A percentile compares a stretch with the other conserved stretches of the same genome.
phyloP scores from a whole-genome alignment of 2,329 filamentous ascomycete genomes.

The Lojkania enalia region DNA sequence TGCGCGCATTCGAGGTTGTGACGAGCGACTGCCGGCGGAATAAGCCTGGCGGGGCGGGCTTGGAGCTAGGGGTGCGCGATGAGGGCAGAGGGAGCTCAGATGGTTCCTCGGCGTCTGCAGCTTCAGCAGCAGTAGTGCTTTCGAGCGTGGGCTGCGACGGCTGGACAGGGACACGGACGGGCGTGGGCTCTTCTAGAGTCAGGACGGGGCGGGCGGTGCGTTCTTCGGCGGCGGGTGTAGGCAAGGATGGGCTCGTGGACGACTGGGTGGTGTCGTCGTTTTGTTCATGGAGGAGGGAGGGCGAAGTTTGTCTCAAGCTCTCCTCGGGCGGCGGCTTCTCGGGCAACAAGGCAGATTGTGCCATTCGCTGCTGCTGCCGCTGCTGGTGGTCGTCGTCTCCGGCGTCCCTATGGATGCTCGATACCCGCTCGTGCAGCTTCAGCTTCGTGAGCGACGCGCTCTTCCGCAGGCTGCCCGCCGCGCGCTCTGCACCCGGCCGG shows the following conservation, averaged over 20 bases:
- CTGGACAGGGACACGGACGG: constrained; percentile 28
- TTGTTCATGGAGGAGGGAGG: background rate
- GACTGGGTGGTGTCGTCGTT: background rate
- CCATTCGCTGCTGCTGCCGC: constrained; percentile 21
- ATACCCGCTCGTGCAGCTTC: constrained; percentile 25
- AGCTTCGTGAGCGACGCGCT: constrained; percentile 39
- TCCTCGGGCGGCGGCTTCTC: constrained; percentile 3
- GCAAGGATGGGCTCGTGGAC: background rate
- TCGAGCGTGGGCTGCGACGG: constrained; percentile 17
- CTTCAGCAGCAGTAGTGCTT: constrained; percentile 7
- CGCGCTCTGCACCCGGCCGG: constrained; percentile 6
- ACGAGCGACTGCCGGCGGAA: constrained; percentile 46
- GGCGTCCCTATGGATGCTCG: constrained; percentile 12
- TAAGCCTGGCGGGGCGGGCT: constrained; percentile 49
- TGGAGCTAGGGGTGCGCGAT: constrained; percentile 11
- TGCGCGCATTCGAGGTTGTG: constrained; percentile 44
- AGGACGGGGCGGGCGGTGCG: constrained; percentile 27
- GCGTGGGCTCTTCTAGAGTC: constrained; percentile 41
- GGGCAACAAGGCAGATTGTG: constrained; percentile 30
- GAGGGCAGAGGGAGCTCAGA: constrained; percentile 17
- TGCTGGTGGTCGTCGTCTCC: constrained; percentile 3
- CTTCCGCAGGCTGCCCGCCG: constrained; percentile 28
- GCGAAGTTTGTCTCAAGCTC: constrained; percentile 1
- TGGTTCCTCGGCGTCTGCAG: constrained; percentile 17
- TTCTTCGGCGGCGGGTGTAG: constrained; percentile 11